Evolutionary conservation across 306 rosid genomes (phyloP), one percentile per base, ranked within the genome.

Genomic region (Cucurbita pepo): DNA sequence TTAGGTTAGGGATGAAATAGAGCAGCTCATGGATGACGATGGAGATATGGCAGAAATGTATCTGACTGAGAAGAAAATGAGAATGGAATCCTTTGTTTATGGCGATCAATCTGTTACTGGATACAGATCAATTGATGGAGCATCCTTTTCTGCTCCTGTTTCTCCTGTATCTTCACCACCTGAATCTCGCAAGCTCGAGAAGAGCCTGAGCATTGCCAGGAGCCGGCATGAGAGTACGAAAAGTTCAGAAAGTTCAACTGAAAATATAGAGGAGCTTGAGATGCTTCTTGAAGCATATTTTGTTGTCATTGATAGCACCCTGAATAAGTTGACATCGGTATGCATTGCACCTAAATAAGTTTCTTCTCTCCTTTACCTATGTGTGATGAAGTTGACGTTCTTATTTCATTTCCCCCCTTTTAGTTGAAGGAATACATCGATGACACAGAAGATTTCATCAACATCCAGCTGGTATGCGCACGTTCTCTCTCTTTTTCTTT

Each of bases 11-110:
- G 99, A 94, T 72, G 99, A 94, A 87, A 91, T 94, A 82, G 99
- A 94, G 85, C 99, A 94, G 84, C 97, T 94, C 77, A 94, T 94
- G 99, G 99, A 94, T 58, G 99, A 94, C 85, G 99, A 94, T 78
- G 99, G 96, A 47, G 99, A 94, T 82, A 94, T 94, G 99, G 97
- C 99, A 36, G 99, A 94, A 88, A 89, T 94, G 99, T 94, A 94
- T 71, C 95, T 94, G 40, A 89, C 99, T 0, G 97, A 94, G 88
- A 94, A 94, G 91, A 94, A 94, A 86, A 84, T 85, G 30, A 84
- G 96, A 75, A 84, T 83, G 95, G 99, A 94, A 81, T 66, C 89
- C 63, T 81, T 97, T 67, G 84, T 88, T 76, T 87, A 77, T 76
- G 99, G 96, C 18, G 96, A 95, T 50, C 99, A 86, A 82, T 91